These are phyloP conservation scores for Diplodia intermedia DNA, from an alignment of 2,329 filamentous ascomycete species.

Conservation along the genomic window DNA sequence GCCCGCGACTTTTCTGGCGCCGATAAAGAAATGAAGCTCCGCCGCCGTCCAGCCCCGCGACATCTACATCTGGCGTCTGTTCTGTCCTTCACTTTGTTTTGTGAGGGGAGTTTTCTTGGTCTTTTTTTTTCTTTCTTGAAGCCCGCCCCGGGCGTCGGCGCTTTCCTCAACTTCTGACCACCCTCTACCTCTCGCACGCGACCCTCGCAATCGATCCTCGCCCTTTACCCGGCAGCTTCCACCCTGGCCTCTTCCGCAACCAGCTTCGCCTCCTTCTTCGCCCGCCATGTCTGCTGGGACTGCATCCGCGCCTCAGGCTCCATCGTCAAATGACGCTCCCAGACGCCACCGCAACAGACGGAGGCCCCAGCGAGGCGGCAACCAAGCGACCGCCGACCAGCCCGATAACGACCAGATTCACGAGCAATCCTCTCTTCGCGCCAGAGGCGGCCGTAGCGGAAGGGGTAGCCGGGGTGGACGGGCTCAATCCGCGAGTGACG, in stretches of 20 bases:
- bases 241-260: not conserved
- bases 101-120: conserved; percentile 42
- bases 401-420: not conserved
- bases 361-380: conserved; percentile 12
- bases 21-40: not conserved
- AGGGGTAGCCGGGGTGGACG: conserved; percentile 25
- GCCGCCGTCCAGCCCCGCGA: conserved; percentile 3
- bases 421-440: conserved; percentile 2
- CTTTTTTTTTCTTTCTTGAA: conserved; percentile 38
- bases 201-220: not conserved
- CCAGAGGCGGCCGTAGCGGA: conserved; percentile 11
- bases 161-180: not conserved
- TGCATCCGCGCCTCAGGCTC: conserved; percentile 16
- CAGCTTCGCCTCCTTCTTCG: not conserved
- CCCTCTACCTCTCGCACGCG: not conserved
- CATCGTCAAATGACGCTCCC: conserved; percentile 20
- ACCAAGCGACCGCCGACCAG: conserved; percentile 7
- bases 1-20: conserved; percentile 20
- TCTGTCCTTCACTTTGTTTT: conserved; percentile 38
- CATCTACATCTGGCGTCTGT: conserved; percentile 6
- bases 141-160: conserved; percentile 35
- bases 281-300: conserved; percentile 14
- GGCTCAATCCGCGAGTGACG: conserved; percentile 24
- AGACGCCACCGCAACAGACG: conserved; percentile 22
- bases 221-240: no score